Evolutionary conservation across 1,284 basidiomycete genomes (phyloP), one percentile per base, ranked within the genome.

Genomic region (Leccinum ponderosum): DNA sequence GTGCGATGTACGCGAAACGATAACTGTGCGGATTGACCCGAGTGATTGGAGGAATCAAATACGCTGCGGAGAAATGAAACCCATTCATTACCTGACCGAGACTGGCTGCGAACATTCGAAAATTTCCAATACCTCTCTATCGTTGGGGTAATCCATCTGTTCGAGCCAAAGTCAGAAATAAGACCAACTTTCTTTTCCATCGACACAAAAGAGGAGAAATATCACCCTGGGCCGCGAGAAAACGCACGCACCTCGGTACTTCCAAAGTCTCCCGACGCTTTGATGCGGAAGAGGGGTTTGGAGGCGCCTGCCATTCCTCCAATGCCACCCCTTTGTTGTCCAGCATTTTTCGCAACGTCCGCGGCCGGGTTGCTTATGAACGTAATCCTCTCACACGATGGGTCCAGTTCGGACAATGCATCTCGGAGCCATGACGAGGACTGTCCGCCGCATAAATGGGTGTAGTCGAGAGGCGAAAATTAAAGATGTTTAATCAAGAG

Each of bases 141-240:
- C 94, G 68, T 94, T 94, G 1, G 93, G 93, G 66, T 95, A 97
- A 74, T 97, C 95, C 87, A 97, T 91, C 93, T 95, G 68, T 20
- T 51, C n/a, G 29, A 3, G 29, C 33, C 55, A 20, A 33, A 20
- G 37, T 67, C 54, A 58, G 35, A 47, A 27, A 33, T n/a, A 17
- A 15, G 3, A 1, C 33, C 25, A 25, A 14, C 2, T 22, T 47
- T 56, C 44, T 9, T 22, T 39, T 22, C 9, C 20, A 42, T 42
- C n/a, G 0, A 20, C 47, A 48, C 31, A 42, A 53, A 56, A 27
- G 33, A 17, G 8, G 25, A 17, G 6, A 6, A 35, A 48, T 15
- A n/a, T 14, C 15, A 1, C 17, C 17, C 14, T 12, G 33, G 14
- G 53, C 25, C 20, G 17, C 50, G 9, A 15, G 9, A 52, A 52